These are phyloP conservation scores for Lippia alba DNA, from an alignment of 305 asterid genomes.

Conservation along the genomic window DNA sequence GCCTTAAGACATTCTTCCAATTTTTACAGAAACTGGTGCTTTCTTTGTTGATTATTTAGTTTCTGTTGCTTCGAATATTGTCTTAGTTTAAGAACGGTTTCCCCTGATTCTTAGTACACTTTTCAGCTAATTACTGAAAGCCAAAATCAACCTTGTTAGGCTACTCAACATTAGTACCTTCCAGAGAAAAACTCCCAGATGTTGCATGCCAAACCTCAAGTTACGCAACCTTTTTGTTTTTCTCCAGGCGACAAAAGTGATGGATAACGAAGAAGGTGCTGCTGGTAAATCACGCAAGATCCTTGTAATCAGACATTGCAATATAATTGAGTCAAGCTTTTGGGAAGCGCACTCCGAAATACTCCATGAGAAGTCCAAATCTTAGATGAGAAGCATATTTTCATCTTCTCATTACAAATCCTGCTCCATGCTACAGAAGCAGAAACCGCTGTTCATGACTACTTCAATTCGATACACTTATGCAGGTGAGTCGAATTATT, in stretches of 20 bases:
- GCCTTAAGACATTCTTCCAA: too few relatives aligned
- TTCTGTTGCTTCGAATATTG: neutral
- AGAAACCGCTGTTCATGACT: too few relatives aligned
- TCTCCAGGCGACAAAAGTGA: constrained; percentile 43
- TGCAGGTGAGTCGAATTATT: too few relatives aligned
- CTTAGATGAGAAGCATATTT: neutral
- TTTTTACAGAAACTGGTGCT: neutral
- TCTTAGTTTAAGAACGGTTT: too few relatives aligned
- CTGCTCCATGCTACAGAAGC: too few relatives aligned
- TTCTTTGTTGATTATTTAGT: neutral
- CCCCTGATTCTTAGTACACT: too few relatives aligned
- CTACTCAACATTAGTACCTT: neutral
- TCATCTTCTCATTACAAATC: too few relatives aligned
- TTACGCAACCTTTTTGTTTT: neutral
- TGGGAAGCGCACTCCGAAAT: constrained; percentile 75
- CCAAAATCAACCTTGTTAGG: neutral
- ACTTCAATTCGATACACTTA: too few relatives aligned
- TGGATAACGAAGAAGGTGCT: constrained; percentile 36
- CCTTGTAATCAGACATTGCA: constrained; percentile 58
- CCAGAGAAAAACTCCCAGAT: neutral
- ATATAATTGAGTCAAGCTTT: constrained; percentile 70
- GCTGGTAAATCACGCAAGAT: constrained; percentile 48
- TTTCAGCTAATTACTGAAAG: too few relatives aligned
- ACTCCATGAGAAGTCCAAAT: constrained; percentile 46
- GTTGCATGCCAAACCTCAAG: too few relatives aligned